phyloP scores from a whole-genome alignment of 2,329 filamentous ascomycete species.

The Aspergillus ibericus region DNA sequence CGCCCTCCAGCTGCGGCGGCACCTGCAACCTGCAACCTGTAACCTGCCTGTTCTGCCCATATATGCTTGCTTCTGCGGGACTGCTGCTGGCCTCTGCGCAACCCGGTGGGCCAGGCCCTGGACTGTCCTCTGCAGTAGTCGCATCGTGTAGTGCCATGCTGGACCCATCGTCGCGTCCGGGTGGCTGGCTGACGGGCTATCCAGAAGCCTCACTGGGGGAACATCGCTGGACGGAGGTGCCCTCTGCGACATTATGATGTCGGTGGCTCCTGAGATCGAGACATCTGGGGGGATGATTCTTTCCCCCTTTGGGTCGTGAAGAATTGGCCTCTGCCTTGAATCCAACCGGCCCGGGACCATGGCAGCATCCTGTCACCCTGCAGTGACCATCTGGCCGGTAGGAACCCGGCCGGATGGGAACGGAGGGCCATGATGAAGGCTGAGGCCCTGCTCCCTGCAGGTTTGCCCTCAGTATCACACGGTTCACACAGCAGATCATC shows the following conservation, averaged over 20 bases:
- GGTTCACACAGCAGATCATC: background rate
- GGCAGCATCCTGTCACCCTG: background rate
- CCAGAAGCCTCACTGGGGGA: background rate
- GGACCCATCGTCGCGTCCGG: background rate
- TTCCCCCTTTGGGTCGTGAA: background rate
- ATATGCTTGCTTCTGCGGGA: too few relatives aligned
- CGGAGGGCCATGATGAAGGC: background rate
- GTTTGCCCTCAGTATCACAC: constrained; percentile 12
- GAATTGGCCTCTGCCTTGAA: too few relatives aligned
- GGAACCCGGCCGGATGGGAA: constrained; percentile 7
- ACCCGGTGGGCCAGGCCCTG: background rate
- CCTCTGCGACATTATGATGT: background rate
- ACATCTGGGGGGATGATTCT: background rate
- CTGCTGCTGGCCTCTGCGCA: background rate
- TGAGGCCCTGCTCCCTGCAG: constrained; percentile 14
- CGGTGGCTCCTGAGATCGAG: background rate
- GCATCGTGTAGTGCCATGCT: background rate
- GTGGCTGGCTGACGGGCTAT: background rate
- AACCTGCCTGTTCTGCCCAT: too few relatives aligned
- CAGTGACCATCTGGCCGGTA: background rate
- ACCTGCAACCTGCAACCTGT: background rate
- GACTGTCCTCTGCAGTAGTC: background rate
- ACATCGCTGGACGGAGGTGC: background rate
- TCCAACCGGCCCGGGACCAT: too few relatives aligned
- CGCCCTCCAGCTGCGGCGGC: background rate